Evolutionary conservation across 306 rosid species (phyloP), one percentile per base, ranked within the genome.

Genomic region (Citrullus colocynthis): DNA sequence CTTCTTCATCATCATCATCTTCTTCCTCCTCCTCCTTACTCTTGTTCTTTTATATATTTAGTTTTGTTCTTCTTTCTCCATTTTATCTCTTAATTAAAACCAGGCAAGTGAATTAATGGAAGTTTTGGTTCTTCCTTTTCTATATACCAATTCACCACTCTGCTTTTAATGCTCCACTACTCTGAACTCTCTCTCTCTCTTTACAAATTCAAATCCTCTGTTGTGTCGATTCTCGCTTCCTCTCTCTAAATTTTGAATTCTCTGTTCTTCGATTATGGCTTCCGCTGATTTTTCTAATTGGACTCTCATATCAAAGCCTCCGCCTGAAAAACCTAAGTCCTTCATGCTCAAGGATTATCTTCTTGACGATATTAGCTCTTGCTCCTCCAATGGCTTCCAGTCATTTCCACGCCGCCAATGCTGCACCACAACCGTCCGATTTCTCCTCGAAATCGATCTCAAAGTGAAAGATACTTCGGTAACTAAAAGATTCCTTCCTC

Each of bases 311-410:
- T 84, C 77, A 1, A 52, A 52, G 21, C 24, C 48, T 52, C 57
- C 57, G 2, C 57, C 6, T 16, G 8, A 52, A 4, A 75, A 70
- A 20, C 59, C 62, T 24, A 70, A 14, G 52, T 81, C 83, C 32
- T 44, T 87, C 73, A 78, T 89, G 82, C 92, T 90, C 4, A 94
- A 89, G 64, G 98, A 92, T 79, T 90, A 78, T 36, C 91, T 94
- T 2, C 79, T 79, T 52, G 97, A 94, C 57, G 96, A 94, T 71
- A 80, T 88, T 2, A 81, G 96, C 45, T 94, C 97, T 6, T 87
- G 89, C 78, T 90, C 98, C 75, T 92, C 97, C 54, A 88, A 78
- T 85, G 95, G 95, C 45, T 92, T 92, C 90, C 88, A 86, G 75
- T 89, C 96, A 11, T 81, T 94, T 24, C 93, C 97, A 0, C 90